These are phyloP conservation scores for Omphalotus olearius DNA, from an alignment of 1,284 basidiomycete genomes.

Conservation along the genomic window DNA sequence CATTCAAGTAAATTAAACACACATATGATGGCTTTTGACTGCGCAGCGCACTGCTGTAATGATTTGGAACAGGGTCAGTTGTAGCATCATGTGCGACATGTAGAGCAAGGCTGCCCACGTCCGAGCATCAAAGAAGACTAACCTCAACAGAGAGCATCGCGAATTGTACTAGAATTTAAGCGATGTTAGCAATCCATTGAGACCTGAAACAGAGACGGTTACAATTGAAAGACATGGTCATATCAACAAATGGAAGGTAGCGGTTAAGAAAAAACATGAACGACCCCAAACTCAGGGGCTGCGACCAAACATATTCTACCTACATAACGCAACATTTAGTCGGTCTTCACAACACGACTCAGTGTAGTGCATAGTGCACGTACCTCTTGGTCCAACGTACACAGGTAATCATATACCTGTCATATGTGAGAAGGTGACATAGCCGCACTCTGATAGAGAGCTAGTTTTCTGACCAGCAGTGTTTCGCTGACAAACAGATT, in stretches of 20 bases:
- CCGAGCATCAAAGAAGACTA: background rate
- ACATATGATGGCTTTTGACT: constrained; percentile 29
- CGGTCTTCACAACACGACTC: background rate
- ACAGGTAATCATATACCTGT: constrained; percentile 35
- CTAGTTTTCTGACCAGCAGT: constrained; percentile 2
- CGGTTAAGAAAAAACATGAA: constrained; percentile 36
- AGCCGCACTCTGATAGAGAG: background rate
- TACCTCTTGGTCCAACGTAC: constrained; percentile 38
- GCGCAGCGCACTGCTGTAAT: constrained; percentile 23
- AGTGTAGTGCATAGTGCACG: background rate
- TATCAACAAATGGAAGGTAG: constrained; percentile 39
- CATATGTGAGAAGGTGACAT: background rate
- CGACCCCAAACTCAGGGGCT: constrained; percentile 28
- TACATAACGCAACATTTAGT: constrained; percentile 14
- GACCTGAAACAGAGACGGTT: constrained; percentile 10
- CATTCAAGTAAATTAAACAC: constrained; percentile 6
- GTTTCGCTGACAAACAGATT: constrained; percentile 5
- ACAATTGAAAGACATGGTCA: constrained; percentile 32
- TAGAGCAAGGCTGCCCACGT: background rate
- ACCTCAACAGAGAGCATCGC: constrained; percentile 25
- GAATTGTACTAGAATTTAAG: constrained; percentile 23
- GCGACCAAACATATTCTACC: constrained; percentile 34
- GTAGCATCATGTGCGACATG: too few relatives aligned
- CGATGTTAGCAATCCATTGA: background rate
- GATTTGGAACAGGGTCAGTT: background rate